phyloP scores from a whole-genome alignment of 139 green algal species.

The Ettlia oleoabundans region DNA sequence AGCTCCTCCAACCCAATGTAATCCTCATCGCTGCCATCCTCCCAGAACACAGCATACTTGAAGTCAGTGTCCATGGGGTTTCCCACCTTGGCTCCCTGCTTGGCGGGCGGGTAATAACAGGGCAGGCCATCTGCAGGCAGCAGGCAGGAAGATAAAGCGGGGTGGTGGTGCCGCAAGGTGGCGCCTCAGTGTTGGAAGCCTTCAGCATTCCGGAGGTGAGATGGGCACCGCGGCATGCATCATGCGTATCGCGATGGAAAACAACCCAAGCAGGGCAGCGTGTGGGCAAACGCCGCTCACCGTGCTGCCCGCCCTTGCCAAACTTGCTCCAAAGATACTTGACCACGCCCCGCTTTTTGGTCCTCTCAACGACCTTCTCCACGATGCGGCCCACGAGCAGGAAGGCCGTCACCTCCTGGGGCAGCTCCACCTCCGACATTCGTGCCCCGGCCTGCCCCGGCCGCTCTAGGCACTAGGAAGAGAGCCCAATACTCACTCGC shows the following conservation, averaged over 20 bases:
- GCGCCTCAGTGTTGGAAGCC: too few species aligned
- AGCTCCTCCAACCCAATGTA: slow-evolving; percentile 2
- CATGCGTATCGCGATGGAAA: background rate
- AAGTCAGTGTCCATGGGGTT: background rate
- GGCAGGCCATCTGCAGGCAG: slow-evolving; percentile 9
- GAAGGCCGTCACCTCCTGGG: background rate
- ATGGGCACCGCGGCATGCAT: too few species aligned
- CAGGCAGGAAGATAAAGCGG: too few species aligned
- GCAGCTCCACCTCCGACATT: background rate
- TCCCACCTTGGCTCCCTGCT: background rate
- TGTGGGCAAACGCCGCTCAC: too few species aligned
- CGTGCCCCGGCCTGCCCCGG: background rate
- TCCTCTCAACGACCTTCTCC: background rate
- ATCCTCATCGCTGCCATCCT: background rate
- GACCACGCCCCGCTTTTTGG: background rate
- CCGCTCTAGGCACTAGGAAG: too few species aligned
- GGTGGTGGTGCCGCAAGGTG: too few species aligned
- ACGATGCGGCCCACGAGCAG: slow-evolving; percentile 12
- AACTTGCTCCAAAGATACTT: background rate
- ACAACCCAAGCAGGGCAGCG: too few species aligned
- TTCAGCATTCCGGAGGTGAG: too few species aligned
- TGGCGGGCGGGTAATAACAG: background rate
- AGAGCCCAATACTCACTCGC: too few species aligned
- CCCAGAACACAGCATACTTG: background rate
- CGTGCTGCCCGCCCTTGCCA: background rate